Conservation (phyloP, 768 basidiomycete species). For the Suillus weaverae region DNA sequence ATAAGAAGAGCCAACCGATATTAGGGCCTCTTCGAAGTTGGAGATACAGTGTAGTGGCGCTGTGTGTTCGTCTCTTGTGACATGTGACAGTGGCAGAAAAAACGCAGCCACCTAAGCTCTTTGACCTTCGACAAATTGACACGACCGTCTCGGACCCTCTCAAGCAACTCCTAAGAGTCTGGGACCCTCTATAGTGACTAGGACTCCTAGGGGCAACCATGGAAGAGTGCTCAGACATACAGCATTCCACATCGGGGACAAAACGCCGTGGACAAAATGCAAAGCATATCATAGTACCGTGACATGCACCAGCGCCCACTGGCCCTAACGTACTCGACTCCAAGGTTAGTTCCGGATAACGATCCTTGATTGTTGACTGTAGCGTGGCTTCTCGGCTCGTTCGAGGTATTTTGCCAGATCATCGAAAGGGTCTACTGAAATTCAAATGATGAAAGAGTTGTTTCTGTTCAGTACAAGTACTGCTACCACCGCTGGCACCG, state of each 20-base stretch:
- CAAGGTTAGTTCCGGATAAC: not conserved
- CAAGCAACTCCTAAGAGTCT: too few species aligned
- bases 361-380: not conserved
- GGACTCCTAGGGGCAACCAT: not conserved
- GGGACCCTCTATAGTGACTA: not conserved
- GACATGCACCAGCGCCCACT: too few species aligned
- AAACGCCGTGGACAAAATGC: not conserved
- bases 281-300: not conserved
- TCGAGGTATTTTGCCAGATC: not conserved
- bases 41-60: not conserved
- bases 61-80: not conserved
- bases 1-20: too few species aligned
- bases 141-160: too few species aligned
- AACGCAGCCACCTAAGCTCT: not conserved
- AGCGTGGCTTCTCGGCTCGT: not conserved
- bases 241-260: not conserved
- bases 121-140: too few species aligned
- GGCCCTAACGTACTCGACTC: not conserved
- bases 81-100: not conserved
- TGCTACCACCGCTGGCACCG: not conserved
- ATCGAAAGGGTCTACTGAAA: not conserved
- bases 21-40: not conserved
- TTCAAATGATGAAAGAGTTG: not conserved
- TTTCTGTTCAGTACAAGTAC: not conserved
- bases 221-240: too few species aligned